Conservation (phyloP, 768 basidiomycete genomes). For the Boletus reticuloceps region DNA sequence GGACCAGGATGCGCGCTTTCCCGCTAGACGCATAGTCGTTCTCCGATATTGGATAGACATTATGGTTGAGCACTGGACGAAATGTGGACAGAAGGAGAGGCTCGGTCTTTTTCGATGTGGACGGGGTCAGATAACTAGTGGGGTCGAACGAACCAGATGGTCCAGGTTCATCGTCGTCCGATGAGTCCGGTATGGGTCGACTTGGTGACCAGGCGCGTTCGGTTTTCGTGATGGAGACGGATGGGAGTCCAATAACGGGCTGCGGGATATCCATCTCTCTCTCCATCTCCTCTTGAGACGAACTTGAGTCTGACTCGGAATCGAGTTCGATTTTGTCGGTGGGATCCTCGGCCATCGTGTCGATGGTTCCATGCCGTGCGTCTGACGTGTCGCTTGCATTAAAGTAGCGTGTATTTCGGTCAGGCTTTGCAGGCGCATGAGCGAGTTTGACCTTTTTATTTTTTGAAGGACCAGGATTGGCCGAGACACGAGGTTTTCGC, state of each 20-base stretch:
- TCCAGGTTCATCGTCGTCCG: conserved; percentile 41
- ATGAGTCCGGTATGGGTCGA: conserved; percentile 45
- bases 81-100: conserved; percentile 47
- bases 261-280: conserved; percentile 15
- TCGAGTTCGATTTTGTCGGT: conserved; percentile 34
- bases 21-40: not conserved
- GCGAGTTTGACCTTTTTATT: conserved; percentile 32
- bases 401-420: conserved; percentile 33
- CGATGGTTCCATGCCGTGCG: conserved; percentile 14
- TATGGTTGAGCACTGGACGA: conserved; percentile 41
- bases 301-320: conserved; percentile 30
- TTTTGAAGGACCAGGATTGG: conserved; percentile 17
- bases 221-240: conserved; percentile 13
- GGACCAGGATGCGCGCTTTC: conserved; percentile 42
- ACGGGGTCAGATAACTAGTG: not conserved
- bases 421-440: conserved; percentile 21
- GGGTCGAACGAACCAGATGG: conserved; percentile 7
- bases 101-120: conserved; percentile 10
- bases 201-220: conserved; percentile 62
- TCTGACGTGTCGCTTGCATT: conserved; percentile 32
- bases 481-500: conserved; percentile 40
- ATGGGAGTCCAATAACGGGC: conserved; percentile 7
- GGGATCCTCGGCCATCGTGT: conserved; percentile 28
- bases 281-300: conserved; percentile 25
- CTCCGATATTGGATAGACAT: conserved; percentile 20